Base-by-base conservation (phyloP, 306 rosid genomes). In the Biancaea sappan region DNA sequence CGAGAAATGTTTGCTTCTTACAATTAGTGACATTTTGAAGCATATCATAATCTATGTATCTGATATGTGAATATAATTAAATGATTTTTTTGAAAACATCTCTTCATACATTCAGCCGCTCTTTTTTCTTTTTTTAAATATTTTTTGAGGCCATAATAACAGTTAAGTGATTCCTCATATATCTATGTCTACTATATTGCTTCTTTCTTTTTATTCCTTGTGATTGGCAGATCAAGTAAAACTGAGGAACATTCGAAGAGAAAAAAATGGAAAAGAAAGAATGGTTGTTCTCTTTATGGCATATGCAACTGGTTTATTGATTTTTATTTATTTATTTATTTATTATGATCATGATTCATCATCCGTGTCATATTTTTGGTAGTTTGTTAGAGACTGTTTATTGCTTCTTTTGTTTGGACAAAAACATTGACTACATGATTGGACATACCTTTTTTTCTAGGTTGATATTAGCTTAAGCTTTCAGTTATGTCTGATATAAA, bases 401-500 rank as follows among this genome's bases (percentile, higher is more conserved):
- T 24, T 11, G 32, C 28, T 8, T 18, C 56, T 50, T 50, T 1
- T 50, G 8, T 18, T 19, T 19, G 4, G 26, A 50, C 19, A 18
- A 19, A 19, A 19, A 1, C 11, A 50, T 50, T 1, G 4, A 18
- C 56, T 8, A 50, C 54, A 48, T 50, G 3, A 1, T 50, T 50
- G 12, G 56, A 50, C 56, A 50, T 50, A 18, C 5, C 3, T 19
- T 50, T 50, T 18, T 7, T 5, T 62, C 46, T 26, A 3, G 5
- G 2, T 9, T 61, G 16, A 11, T n/a, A 13, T 18, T 34, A 40
- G 7, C 29, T 77, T 51, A 24, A 46, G 40, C 63, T 52, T 62
- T 76, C 25, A 31, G 26, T 25, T 77, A 51, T 51, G 66, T 60
- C 71, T 75, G 34, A 79, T 50, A 15, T 32, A 15, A n/a, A n/a